Conservation (phyloP, 2,329 filamentous ascomycete species). For the Gnomoniopsis sp. region DNA sequence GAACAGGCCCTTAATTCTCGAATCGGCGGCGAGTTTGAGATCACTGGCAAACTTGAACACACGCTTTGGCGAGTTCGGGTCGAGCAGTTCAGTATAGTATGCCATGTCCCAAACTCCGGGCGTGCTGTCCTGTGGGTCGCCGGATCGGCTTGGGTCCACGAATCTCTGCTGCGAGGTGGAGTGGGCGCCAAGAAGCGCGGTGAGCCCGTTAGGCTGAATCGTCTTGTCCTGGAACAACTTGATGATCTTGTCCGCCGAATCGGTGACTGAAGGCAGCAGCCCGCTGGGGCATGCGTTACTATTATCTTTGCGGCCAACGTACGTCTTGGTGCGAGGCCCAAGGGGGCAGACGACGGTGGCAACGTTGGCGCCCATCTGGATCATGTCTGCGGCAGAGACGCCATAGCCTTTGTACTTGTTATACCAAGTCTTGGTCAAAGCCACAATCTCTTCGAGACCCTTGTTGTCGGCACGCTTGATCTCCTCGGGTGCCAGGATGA, state of each 20-base stretch:
- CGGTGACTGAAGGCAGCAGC: slow-evolving; percentile 40
- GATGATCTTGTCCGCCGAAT: slow-evolving; percentile 43
- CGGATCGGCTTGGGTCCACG: slow-evolving; percentile 35
- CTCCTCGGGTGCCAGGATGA: slow-evolving; percentile 40
- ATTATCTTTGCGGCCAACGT: slow-evolving; percentile 48
- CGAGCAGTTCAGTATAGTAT: slow-evolving; percentile 43
- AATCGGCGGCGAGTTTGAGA: slow-evolving; percentile 2
- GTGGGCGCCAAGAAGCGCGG: slow-evolving; percentile 54
- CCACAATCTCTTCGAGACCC: slow-evolving; percentile 43
- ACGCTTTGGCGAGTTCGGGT: slow-evolving; percentile 27
- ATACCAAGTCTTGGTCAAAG: slow-evolving; percentile 36
- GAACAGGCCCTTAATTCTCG: neutral
- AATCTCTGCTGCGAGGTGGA: slow-evolving; percentile 47
- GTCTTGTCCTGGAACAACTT: slow-evolving; percentile 50
- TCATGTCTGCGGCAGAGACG: slow-evolving; percentile 52
- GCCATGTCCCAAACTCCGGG: slow-evolving; percentile 51
- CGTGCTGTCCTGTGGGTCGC: slow-evolving; percentile 48
- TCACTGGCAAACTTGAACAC: slow-evolving; percentile 28
- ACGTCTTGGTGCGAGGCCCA: slow-evolving; percentile 46
- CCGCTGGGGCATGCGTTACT: slow-evolving; percentile 33
- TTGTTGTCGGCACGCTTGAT: slow-evolving; percentile 38
- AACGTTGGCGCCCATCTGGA: slow-evolving; percentile 49
- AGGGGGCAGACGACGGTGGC: slow-evolving; percentile 45
- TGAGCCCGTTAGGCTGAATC: slow-evolving; percentile 47
- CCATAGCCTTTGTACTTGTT: slow-evolving; percentile 36